A percentile compares a stretch with the other conserved stretches of the same genome.
These are phyloP conservation scores for Salix viminalis DNA, from an alignment of 345 rosid genomes.

Conservation along the genomic window DNA sequence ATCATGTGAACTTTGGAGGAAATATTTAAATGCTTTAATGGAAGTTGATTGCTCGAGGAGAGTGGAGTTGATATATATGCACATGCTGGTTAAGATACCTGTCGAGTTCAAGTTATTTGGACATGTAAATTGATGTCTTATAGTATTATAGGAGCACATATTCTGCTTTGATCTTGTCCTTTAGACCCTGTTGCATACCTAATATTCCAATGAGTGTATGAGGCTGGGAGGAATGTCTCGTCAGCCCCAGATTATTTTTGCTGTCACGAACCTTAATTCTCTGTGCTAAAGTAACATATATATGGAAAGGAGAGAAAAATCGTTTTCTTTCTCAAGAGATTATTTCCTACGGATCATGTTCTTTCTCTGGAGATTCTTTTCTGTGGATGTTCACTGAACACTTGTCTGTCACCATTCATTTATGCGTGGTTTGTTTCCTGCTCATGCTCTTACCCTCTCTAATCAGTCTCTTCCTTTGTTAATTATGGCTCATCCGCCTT, in stretches of 20 bases:
- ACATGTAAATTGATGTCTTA: neutral
- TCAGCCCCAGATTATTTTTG: neutral
- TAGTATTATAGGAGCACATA: neutral
- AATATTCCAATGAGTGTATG: neutral
- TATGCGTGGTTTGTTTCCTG: neutral
- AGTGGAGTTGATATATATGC: neutral
- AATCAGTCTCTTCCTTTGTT: constrained; percentile 15
- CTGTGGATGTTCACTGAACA: neutral
- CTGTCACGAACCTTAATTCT: neutral
- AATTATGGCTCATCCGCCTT: constrained; percentile 7
- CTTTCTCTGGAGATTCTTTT: neutral
- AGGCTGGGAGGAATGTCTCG: neutral
- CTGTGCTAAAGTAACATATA: neutral
- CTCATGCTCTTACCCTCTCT: constrained; percentile 11
- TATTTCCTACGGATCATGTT: neutral
- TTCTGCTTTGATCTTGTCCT: neutral
- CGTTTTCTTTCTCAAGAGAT: neutral
- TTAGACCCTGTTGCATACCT: neutral
- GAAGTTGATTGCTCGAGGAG: neutral
- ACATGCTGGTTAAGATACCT: neutral
- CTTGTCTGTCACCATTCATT: neutral
- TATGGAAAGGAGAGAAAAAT: neutral
- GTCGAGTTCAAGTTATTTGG: neutral
- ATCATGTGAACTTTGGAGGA: neutral
- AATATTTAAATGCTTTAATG: neutral